Percentiles rank a stretch among this genome's conserved stretches.
Conservation (phyloP, 2,329 filamentous ascomycete species). For the Rhynchosporium agropyri region DNA sequence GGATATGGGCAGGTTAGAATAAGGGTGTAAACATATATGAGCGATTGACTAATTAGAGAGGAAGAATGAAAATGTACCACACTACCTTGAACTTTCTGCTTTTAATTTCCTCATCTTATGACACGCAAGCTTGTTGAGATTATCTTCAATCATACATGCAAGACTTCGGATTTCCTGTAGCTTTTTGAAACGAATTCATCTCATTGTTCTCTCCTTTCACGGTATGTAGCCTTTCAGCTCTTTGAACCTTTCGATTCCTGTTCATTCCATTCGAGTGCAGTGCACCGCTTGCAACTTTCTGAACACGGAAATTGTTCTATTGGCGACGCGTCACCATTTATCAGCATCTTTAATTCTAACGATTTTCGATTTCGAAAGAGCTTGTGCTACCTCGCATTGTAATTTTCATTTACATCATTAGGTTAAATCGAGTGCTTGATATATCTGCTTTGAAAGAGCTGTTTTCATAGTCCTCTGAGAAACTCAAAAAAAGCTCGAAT, state of each 20-base stretch:
- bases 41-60: not conserved
- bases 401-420: no score
- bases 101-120: not conserved
- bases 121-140: not conserved
- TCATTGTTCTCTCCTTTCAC: conserved; percentile 2
- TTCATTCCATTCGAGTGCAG: not conserved
- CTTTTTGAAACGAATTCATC: not conserved
- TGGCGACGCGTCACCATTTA: not conserved
- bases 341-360: no score
- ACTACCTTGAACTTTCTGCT: not conserved
- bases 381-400: no score
- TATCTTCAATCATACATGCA: not conserved
- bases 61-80: not conserved
- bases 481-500: not conserved
- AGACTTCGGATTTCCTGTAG: not conserved
- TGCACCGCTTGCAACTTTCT: not conserved
- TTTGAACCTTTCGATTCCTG: conserved; percentile 7
- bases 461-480: not conserved
- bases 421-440: not conserved
- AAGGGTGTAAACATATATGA: not conserved
- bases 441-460: not conserved
- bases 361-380: no score
- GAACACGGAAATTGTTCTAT: not conserved
- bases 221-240: not conserved
- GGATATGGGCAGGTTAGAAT: not conserved